A percentile compares a stretch with the other conserved stretches of the same genome.
phyloP scores from a whole-genome alignment of 768 basidiomycete species.

The Vararia minispora region DNA sequence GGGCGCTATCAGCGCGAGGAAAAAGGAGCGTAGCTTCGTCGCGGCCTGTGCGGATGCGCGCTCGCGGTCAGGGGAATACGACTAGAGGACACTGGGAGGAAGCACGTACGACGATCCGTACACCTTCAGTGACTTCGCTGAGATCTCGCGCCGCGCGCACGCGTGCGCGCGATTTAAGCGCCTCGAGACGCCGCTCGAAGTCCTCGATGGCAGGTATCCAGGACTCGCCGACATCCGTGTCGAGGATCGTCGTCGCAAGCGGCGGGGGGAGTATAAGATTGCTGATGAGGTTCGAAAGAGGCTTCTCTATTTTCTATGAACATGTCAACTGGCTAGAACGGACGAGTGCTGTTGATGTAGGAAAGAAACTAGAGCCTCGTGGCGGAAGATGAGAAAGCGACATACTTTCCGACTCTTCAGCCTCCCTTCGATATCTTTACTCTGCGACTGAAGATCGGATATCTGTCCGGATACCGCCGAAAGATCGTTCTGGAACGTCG shows the following conservation, averaged over 20 bases:
- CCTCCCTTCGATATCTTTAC: constrained; percentile 81
- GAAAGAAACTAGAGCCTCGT: background rate
- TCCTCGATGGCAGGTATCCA: constrained; percentile 81
- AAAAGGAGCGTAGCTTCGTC: constrained; percentile 79
- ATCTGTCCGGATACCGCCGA: constrained; percentile 95
- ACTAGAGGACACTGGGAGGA: background rate
- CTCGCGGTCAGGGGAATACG: constrained; percentile 1
- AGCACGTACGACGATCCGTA: constrained; percentile 75
- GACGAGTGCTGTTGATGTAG: no score
- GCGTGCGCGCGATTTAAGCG: constrained; percentile 59
- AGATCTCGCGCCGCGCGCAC: constrained; percentile 84
- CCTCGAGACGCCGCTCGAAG: constrained; percentile 64
- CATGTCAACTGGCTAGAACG: no score
- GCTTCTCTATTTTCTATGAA: constrained; percentile 75
- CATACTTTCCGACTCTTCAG: constrained; percentile 77
- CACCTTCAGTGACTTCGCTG: constrained; percentile 72
- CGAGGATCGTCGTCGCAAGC: constrained; percentile 67
- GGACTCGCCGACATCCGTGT: constrained; percentile 75
- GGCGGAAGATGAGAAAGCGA: constrained; percentile 8
- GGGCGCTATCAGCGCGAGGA: constrained; percentile 73
- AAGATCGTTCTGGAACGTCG: constrained; percentile 91
- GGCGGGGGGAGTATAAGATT: constrained; percentile 78
- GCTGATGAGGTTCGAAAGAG: constrained; percentile 68
- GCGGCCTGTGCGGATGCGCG: constrained; percentile 54
- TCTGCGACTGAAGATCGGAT: constrained; percentile 83